Base-by-base conservation (phyloP, 2,329 filamentous ascomycete genomes). In the Aspergillus eucalypticola region DNA sequence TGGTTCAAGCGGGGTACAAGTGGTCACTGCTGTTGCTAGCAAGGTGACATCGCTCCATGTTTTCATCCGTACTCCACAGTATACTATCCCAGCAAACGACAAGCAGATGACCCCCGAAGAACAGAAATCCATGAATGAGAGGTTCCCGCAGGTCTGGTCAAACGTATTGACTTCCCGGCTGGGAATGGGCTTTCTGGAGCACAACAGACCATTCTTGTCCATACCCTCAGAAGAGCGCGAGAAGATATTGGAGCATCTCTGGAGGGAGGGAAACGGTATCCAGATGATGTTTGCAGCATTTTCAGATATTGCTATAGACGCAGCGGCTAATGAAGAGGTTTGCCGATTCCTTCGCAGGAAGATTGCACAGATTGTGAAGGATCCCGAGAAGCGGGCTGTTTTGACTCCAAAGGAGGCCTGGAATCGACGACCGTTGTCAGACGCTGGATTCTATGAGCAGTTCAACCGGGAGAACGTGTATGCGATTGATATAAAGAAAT, bases 401-500 rank as follows among this genome's bases (percentile, higher is more conserved):
- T 66, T 76, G 8, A 63, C 49, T 21, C 70, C 71, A 13, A 55
- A 44, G 3, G 60, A 66, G 15, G 58, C 59, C 8, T 62, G 62
- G 17, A 56, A 63, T 4, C 67, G 67, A 3, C 64, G 70, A 4
- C 64, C 67, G 0, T 63, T 64, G 6, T 56, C 62, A 5, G 69
- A 64, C 10, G 54, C 60, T 17, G 61, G 60, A 8, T 72, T 68
- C 57, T 71, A 64, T 52, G 66, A 70, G 27, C 23, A 56, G 10
- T 72, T 65, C 55, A 79, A 83, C 64, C 71, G 71, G 13, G 67
- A 73, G 0, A 79, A 83, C 48, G 78, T 84, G 2, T 66, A 77
- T 17, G 64, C 84, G 1, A 73, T 84, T 1, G 72, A 79, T 48
- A 56, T 82, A 2, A 49, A 25, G 10, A 27, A 69, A 1, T 57